Evolutionary conservation across 805 yeast genomes (phyloP).

Genomic region (Ogataea philodendri): DNA sequence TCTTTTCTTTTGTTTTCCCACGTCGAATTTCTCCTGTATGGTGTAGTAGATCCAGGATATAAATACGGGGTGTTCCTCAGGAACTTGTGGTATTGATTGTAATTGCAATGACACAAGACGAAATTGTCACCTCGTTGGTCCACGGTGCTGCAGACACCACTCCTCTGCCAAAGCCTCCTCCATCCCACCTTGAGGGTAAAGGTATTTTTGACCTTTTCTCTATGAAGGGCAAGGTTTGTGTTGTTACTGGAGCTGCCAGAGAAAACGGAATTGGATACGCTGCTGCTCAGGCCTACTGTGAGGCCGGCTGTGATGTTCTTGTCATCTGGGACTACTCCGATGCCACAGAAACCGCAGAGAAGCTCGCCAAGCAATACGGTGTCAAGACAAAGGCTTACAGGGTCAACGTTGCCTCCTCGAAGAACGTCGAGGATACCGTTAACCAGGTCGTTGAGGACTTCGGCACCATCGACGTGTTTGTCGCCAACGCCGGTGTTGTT

Average conservation of each 20-base stretch:
- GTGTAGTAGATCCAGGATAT: too few relatives aligned
- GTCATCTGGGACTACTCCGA: constrained; percentile 44
- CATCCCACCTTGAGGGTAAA: constrained; percentile 21
- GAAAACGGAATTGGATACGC: constrained; percentile 69
- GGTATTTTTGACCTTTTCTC: constrained; percentile 57
- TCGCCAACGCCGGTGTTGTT: constrained; percentile 43
- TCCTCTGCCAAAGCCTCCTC: constrained; percentile 30
- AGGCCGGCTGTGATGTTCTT: constrained; percentile 77
- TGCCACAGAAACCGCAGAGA: constrained; percentile 22
- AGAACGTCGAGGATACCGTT: constrained; percentile 34
- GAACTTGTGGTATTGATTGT: too few relatives aligned
- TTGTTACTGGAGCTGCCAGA: constrained; percentile 80
- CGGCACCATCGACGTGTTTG: constrained; percentile 41
- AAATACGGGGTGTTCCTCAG: too few relatives aligned
- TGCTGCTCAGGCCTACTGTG: constrained; percentile 79
- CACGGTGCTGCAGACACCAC: constrained; percentile 24
- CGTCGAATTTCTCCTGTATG: constrained; percentile 15
- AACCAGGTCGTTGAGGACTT: constrained; percentile 36
- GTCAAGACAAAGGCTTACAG: constrained; percentile 25
- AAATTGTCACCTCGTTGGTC: constrained; percentile 24
- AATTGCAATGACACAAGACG: constrained; percentile 24
- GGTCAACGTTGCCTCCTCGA: constrained; percentile 39
- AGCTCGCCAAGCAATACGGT: constrained; percentile 28
- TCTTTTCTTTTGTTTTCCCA: constrained; percentile 3
- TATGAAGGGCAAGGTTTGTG: constrained; percentile 77